Percentiles rank a stretch among this genome's conserved stretches.
Conservation (phyloP, 768 basidiomycete genomes). For the Leucosporidium yakuticum region DNA sequence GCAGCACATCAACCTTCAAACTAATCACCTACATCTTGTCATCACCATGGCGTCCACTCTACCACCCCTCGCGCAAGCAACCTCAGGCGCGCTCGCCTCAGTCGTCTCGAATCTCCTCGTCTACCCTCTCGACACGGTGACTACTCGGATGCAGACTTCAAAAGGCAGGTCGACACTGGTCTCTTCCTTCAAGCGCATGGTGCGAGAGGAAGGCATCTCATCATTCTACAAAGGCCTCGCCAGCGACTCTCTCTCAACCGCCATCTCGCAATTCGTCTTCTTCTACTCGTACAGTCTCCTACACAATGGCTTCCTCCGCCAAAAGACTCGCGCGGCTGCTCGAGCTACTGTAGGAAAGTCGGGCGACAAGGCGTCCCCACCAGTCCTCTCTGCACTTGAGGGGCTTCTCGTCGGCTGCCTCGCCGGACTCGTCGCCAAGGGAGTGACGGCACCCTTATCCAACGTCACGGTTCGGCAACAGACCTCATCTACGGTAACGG, state of each 20-base stretch:
- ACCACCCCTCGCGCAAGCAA: constrained; percentile 57
- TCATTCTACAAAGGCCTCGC: constrained; percentile 54
- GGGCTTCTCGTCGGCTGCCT: constrained; percentile 56
- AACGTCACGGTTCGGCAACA: constrained; percentile 57
- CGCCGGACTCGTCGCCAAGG: constrained; percentile 55
- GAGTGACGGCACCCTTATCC: constrained; percentile 54
- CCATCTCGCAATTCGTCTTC: constrained; percentile 58
- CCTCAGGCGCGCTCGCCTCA: constrained; percentile 56
- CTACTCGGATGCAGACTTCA: constrained; percentile 50
- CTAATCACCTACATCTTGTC: neutral
- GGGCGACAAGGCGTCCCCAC: neutral
- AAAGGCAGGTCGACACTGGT: neutral
- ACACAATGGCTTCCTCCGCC: no score
- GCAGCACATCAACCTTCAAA: no score
- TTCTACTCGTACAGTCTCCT: constrained; percentile 52
- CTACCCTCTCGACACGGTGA: constrained; percentile 59
- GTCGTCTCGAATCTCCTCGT: constrained; percentile 53
- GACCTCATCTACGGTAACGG: constrained; percentile 39
- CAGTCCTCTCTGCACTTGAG: constrained; percentile 45
- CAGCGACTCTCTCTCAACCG: constrained; percentile 54
- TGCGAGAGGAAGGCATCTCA: constrained; percentile 47
- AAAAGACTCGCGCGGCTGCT: neutral
- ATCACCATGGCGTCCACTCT: constrained; percentile 54
- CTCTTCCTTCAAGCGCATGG: constrained; percentile 37
- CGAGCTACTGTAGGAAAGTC: neutral